Evolutionary conservation across 345 rosid species (phyloP).

Genomic region (Hevea brasiliensis): DNA sequence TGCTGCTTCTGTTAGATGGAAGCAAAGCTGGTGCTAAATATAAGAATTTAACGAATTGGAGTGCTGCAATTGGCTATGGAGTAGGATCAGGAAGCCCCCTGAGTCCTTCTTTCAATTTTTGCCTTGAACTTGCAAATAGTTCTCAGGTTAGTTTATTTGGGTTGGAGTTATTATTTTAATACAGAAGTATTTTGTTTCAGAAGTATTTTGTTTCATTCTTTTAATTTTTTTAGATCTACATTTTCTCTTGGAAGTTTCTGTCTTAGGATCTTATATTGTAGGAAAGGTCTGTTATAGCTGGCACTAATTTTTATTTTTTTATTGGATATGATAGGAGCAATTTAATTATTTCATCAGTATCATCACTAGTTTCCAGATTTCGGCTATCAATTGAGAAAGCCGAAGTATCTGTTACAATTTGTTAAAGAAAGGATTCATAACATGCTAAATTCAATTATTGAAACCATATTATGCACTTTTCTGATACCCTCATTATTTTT

Average conservation of each 20-base stretch:
- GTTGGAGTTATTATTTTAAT: neutral
- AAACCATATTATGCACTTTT: slow-evolving; percentile 11
- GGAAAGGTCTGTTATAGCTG: neutral
- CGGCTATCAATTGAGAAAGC: neutral
- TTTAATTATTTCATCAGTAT: neutral
- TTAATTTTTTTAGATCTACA: slow-evolving; percentile 6
- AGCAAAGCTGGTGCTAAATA: slow-evolving; percentile 45
- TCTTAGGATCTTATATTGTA: neutral
- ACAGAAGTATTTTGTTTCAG: neutral
- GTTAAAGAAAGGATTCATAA: neutral
- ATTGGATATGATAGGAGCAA: neutral
- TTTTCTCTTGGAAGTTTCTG: slow-evolving; percentile 5
- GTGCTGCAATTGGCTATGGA: slow-evolving; percentile 84
- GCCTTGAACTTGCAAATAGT: slow-evolving; percentile 73
- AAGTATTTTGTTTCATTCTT: neutral
- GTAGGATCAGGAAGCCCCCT: slow-evolving; percentile 81
- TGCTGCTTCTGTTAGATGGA: slow-evolving; percentile 48
- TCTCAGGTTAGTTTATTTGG: slow-evolving; percentile 55
- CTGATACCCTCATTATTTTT: slow-evolving; percentile 9
- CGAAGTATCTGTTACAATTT: neutral
- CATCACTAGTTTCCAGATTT: neutral
- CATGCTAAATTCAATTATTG: neutral
- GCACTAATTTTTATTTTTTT: neutral
- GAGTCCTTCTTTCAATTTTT: slow-evolving; percentile 84
- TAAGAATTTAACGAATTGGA: slow-evolving; percentile 72